Evolutionary conservation across 768 basidiomycete genomes (phyloP), one percentile per base, ranked within the genome.

Genomic region (Mycena epipterygia): DNA sequence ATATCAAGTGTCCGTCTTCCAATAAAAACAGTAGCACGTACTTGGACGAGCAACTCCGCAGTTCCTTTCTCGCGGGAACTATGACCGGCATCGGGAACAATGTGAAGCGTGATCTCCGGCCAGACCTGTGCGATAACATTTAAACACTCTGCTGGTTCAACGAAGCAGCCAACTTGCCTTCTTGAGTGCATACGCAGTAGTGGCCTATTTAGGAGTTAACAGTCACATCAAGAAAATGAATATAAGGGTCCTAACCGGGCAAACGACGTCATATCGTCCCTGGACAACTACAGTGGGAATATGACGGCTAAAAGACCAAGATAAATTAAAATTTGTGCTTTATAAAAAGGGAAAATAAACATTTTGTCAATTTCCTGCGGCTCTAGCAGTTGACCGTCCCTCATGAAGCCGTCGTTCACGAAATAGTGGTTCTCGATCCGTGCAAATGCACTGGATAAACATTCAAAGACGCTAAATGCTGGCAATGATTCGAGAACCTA

Each of bases 401-500:
- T 85, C 90, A 96, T 91, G 80, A 95, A 97, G 3, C 93, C 92
- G 62, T 89, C 87, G 75, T 96, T 94, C 59, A 96, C 83, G 76
- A 97, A 97, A 79, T 93, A 97, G 76, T 97, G 95, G 76, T 95
- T 95, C 82, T 96, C 95, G 52, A 97, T 95, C 41, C 90, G 84
- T 23, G 95, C 93, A 79, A 96, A 96, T 0, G 95, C 92, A 64
- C 94, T 96, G 23, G 35, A 39, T 62, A n/a, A 32, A 42, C 62
- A 14, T 29, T 62, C 56, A 61, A 61, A 46, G 64, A 27, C 33
- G 21, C 19, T 16, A 33, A 33, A 46, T 12, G 21, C 11, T 27
- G 9, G 19, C 16, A 35, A 32, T 42, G 58, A 55, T 65, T 68
- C 46, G 32, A n/a, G n/a, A 29, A 48, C 32, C 87, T 76, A 94